Evolutionary conservation across 257 asterid genomes (phyloP), one percentile per base, ranked within the genome.

Genomic region (Ligustrum vulgare): DNA sequence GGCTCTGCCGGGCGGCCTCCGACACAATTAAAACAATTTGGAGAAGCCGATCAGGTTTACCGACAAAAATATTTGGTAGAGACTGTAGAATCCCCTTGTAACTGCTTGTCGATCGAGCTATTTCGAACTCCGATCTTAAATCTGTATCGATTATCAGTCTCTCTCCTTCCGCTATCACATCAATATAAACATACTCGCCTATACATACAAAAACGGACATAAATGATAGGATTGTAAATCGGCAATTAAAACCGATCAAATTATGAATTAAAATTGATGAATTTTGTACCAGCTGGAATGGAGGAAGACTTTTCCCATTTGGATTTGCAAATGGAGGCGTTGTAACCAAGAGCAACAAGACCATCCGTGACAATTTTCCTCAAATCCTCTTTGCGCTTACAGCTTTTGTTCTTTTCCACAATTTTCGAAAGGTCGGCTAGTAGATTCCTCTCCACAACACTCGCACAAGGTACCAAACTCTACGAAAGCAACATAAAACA

Each of bases 111-210:
- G 97, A 87, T 71, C 97, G 84, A 13, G 97, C 97, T 78, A 93
- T 87, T 67, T 90, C 97, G 84, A 91, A 93, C 80, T 93, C 97
- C 74, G 97, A 90, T 83, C 97, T 89, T 81, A 93, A 90, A 84
- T 93, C 97, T 2, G 91, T 81, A 79, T 93, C 97, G 78, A 93
- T 81, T 72, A 91, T 5, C 65, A 90, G 31, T 58, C 98, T 87
- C 75, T 91, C 97, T 2, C 85, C 94, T 73, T 85, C 86, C 8
- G 68, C 35, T 5, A 87, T 77, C 86, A 91, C 97, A 81, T 93
- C 98, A 32, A 91, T 84, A 72, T 91, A 93, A 73, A 91, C 97
- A 76, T 91, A 89, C 77, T 93, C 94, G 4, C 97, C 98, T 91
- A 12, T 15, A 54, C 25, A 54, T 13, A 72, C 16, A 32, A 4